phyloP scores from a whole-genome alignment of 2,329 filamentous ascomycete genomes.

The Cryphonectria japonica region DNA sequence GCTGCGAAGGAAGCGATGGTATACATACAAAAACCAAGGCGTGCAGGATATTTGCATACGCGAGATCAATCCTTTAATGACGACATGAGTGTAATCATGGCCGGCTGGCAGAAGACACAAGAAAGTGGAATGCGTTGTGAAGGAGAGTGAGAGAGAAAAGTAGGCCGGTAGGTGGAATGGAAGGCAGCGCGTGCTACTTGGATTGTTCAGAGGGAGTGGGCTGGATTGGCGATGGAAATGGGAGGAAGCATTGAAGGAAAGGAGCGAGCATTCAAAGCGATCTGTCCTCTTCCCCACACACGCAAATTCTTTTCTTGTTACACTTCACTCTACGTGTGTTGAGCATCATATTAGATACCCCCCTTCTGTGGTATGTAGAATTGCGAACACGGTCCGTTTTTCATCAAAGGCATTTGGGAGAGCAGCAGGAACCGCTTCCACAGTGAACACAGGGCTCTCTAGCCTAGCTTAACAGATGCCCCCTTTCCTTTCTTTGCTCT shows the following conservation, averaged over 20 bases:
- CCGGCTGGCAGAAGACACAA: background rate
- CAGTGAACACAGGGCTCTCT: too few relatives aligned
- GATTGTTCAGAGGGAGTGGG: background rate
- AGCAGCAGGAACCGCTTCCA: too few relatives aligned
- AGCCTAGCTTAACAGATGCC: too few relatives aligned
- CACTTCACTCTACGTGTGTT: conserved; percentile 24
- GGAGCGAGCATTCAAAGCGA: background rate
- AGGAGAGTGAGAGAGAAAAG: background rate
- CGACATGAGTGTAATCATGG: background rate
- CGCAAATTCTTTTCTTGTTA: background rate
- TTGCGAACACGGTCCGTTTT: background rate
- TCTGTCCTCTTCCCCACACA: background rate
- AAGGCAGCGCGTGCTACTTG: background rate
- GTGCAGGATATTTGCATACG: conserved; percentile 18
- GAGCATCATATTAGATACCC: conserved; percentile 30
- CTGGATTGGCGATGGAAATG: background rate
- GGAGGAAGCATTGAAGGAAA: background rate
- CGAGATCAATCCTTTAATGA: conserved; percentile 10
- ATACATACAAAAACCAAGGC: conserved; percentile 12
- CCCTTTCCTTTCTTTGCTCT: too few relatives aligned
- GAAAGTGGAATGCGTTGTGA: background rate
- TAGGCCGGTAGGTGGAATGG: background rate
- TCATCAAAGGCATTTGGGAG: too few relatives aligned
- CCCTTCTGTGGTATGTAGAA: conserved; percentile 14
- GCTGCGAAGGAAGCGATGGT: conserved; percentile 9